phyloP scores from a whole-genome alignment of 2,329 filamentous ascomycete species.

The Dothiorella sarmentorum region DNA sequence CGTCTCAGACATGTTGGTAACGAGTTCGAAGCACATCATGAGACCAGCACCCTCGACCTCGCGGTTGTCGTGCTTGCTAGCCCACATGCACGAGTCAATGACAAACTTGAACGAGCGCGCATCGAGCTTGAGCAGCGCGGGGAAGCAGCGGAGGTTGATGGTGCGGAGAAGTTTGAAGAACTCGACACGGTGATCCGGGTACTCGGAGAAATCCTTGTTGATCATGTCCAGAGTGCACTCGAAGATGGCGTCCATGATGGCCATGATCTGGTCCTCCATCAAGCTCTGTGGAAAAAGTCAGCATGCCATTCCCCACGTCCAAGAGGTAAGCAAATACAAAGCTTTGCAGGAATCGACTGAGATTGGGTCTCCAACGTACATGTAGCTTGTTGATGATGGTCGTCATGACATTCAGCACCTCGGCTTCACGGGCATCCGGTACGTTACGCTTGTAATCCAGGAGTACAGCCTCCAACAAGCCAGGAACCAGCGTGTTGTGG shows the following conservation, averaged over 20 bases:
- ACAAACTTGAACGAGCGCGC: slow-evolving; percentile 98
- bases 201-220: slow-evolving; percentile 99
- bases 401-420: slow-evolving; percentile 96
- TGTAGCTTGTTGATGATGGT: slow-evolving; percentile 95
- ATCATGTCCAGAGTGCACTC: slow-evolving; percentile 99
- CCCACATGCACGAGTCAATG: slow-evolving; percentile 99
- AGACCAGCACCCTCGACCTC: slow-evolving; percentile 95
- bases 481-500: slow-evolving; percentile 90
- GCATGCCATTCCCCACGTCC: neutral
- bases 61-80: slow-evolving; percentile 99
- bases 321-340: slow-evolving; percentile 17
- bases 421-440: slow-evolving; percentile 88
- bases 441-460: slow-evolving; percentile 98
- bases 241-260: slow-evolving; percentile 98
- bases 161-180: slow-evolving; percentile 96
- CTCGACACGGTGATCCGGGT: slow-evolving; percentile 97
- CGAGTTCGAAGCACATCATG: slow-evolving; percentile 96
- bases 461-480: slow-evolving; percentile 87
- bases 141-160: slow-evolving; percentile 97
- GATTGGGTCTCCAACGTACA: slow-evolving; percentile 64
- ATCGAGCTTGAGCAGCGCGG: slow-evolving; percentile 87
- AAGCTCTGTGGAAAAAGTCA: slow-evolving; percentile 58
- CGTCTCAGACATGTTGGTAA: slow-evolving; percentile 94
- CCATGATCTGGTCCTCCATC: slow-evolving; percentile 97
- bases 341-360: slow-evolving; percentile 48